Percentiles rank a stretch among this genome's conserved stretches.
These are phyloP conservation scores for Pestalotiopsis sp. DNA, from an alignment of 2,329 filamentous ascomycete genomes.

Conservation along the genomic window DNA sequence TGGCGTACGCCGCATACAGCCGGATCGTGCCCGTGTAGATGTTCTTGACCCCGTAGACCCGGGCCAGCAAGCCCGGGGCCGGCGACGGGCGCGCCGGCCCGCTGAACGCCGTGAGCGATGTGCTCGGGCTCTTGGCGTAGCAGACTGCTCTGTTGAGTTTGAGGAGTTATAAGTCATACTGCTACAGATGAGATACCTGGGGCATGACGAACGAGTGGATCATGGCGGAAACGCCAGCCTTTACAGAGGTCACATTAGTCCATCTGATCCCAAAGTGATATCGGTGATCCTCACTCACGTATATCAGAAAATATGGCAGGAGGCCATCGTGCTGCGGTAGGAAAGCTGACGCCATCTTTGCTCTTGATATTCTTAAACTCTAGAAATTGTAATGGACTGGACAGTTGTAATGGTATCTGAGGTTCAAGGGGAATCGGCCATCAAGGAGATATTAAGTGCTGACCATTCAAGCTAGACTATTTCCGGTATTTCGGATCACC, in stretches of 20 bases:
- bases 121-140: slow-evolving; percentile 25
- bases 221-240: slow-evolving; percentile 9
- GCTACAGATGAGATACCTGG: slow-evolving; percentile 22
- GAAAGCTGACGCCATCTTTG: neutral
- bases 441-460: neutral
- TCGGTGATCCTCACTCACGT: slow-evolving; percentile 18
- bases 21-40: slow-evolving; percentile 37
- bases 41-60: slow-evolving; percentile 39
- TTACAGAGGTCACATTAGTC: neutral
- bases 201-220: neutral
- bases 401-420: no score
- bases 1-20: slow-evolving; percentile 36
- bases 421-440: neutral
- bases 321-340: slow-evolving; percentile 22
- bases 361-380: neutral
- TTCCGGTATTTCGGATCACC: neutral
- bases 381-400: neutral
- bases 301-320: slow-evolving; percentile 33
- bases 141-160: slow-evolving; percentile 22
- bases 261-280: neutral
- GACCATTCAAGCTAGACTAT: neutral
- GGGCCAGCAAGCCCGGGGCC: slow-evolving; percentile 30
- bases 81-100: slow-evolving; percentile 30
- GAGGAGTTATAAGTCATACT: neutral
- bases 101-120: slow-evolving; percentile 28